Conservation (phyloP, 2,329 filamentous ascomycete species). For the Phyllosticta citrichinensis region DNA sequence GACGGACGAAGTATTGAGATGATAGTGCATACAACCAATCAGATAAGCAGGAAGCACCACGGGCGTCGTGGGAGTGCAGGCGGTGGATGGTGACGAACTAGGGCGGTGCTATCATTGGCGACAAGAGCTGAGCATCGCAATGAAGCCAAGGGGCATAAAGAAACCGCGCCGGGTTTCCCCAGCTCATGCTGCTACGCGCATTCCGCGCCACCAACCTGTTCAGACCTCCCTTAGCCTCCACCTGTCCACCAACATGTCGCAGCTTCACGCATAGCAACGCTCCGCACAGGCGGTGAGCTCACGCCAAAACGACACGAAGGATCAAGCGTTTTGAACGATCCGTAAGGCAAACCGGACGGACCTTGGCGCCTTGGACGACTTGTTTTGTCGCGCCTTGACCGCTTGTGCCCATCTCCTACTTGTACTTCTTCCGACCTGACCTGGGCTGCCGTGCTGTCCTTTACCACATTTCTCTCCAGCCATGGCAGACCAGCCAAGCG, state of each 20-base stretch:
- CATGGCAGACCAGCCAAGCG: constrained; percentile 12
- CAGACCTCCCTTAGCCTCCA: background rate
- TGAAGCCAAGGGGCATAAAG: background rate
- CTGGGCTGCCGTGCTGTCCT: background rate
- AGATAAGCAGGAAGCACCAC: background rate
- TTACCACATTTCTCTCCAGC: background rate
- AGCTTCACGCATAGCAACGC: background rate
- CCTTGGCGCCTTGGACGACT: background rate
- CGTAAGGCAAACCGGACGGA: background rate
- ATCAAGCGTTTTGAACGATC: background rate
- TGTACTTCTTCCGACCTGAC: background rate
- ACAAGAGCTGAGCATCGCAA: background rate
- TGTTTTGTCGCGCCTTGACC: background rate
- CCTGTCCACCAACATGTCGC: background rate
- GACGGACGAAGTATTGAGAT: background rate
- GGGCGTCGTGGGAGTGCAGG: background rate
- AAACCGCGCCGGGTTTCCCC: background rate
- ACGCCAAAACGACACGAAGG: background rate
- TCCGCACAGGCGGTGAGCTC: background rate
- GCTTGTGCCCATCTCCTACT: background rate
- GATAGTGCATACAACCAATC: background rate
- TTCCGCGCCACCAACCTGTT: background rate
- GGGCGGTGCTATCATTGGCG: background rate
- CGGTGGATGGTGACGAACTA: background rate
- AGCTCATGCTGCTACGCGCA: background rate